Conservation (phyloP, 371 early-diverging fungal species). For the Lichtheimia ornata region DNA sequence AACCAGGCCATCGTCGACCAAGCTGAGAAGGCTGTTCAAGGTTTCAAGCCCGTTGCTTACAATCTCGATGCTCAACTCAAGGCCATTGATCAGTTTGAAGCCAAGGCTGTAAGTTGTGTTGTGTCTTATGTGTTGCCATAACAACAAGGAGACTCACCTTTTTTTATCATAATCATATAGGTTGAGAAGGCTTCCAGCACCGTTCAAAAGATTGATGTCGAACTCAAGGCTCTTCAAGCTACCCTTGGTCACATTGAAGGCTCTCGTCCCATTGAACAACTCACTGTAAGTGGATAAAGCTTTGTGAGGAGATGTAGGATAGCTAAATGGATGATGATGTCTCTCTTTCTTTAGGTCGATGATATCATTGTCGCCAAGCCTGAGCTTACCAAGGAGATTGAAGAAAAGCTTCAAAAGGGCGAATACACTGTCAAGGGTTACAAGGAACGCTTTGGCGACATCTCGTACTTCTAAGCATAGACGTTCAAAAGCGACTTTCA, state of each 20-base stretch:
- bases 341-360: conserved; percentile 72
- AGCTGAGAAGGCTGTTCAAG: conserved; percentile 81
- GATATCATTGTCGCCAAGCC: conserved; percentile 94
- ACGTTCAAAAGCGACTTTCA: too few species aligned
- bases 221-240: conserved; percentile 86
- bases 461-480: conserved; percentile 69
- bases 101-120: conserved; percentile 78
- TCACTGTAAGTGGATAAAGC: conserved; percentile 63
- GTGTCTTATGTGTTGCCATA: not conserved
- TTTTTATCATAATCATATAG: conserved; percentile 44
- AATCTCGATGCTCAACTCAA: conserved; percentile 86
- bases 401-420: conserved; percentile 88
- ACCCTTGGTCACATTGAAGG: conserved; percentile 92
- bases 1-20: conserved; percentile 89
- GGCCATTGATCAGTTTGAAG: conserved; percentile 85
- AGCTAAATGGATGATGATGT: not conserved
- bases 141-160: not conserved
- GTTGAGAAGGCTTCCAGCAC: conserved; percentile 86
- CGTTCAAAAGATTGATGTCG: conserved; percentile 80
- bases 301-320: not conserved
- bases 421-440: conserved; percentile 93
- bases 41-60: conserved; percentile 83
- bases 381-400: conserved; percentile 84
- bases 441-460: conserved; percentile 88
- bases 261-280: conserved; percentile 92